phyloP scores from a whole-genome alignment of 1,284 basidiomycete species.

The Pascua sp. region DNA sequence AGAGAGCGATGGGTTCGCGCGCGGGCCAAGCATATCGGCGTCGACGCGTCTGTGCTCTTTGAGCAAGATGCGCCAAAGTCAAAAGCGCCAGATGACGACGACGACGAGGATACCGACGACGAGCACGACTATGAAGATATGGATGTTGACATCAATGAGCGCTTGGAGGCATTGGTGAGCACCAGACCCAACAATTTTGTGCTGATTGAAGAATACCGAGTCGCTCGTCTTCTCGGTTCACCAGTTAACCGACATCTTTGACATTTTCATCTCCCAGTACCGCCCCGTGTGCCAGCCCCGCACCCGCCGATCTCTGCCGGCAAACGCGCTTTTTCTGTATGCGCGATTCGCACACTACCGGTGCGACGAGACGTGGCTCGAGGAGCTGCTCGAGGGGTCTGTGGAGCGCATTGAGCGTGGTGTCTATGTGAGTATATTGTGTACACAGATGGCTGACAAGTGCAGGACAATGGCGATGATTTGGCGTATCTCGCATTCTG shows the following conservation, averaged over 20 bases:
- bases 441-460: neutral
- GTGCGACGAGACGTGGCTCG: slow-evolving; percentile 83
- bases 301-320: slow-evolving; percentile 69
- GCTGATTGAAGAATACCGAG: slow-evolving; percentile 52
- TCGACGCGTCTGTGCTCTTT: slow-evolving; percentile 31
- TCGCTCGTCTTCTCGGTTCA: slow-evolving; percentile 89
- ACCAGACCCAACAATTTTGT: neutral
- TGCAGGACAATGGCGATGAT: slow-evolving; percentile 74
- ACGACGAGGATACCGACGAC: slow-evolving; percentile 50
- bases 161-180: slow-evolving; percentile 1
- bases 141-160: slow-evolving; percentile 4
- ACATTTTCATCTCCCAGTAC: slow-evolving; percentile 71
- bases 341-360: slow-evolving; percentile 81
- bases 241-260: slow-evolving; percentile 70
- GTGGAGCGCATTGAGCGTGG: slow-evolving; percentile 87
- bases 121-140: slow-evolving; percentile 36
- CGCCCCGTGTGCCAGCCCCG: slow-evolving; percentile 53
- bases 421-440: slow-evolving; percentile 68
- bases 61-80: slow-evolving; percentile 6
- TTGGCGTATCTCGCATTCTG: slow-evolving; percentile 85
- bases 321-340: slow-evolving; percentile 75
- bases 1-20: slow-evolving; percentile 58
- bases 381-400: slow-evolving; percentile 84
- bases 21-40: slow-evolving; percentile 35
- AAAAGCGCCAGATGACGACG: slow-evolving; percentile 6